Base-by-base conservation (phyloP, 116 monocot species). In the Iris pallida region DNA sequence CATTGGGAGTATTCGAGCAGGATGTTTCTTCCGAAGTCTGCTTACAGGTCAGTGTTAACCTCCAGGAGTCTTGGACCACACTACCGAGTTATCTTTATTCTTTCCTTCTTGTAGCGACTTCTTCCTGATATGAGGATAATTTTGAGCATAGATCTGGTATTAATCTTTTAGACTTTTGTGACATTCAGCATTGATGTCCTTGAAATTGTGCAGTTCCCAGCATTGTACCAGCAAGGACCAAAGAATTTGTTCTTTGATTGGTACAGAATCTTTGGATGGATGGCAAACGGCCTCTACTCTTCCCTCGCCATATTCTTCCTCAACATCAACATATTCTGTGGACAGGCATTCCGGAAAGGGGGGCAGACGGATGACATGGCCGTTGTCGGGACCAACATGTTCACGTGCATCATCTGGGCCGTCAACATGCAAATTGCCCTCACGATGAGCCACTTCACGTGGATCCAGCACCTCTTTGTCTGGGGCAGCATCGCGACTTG, bases 361-460 rank as follows among this genome's bases (percentile, higher is more conserved):
- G 56, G 68, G 0, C 56, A 68, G 43, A 68, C 68, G 5, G 44
- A 53, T 7, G 56, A 56, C 56, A 68, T 85, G 80, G 73, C 77
- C 3, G 47, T 73, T 4, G 56, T 91, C 7, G 91, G 91, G 16
- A 82, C 91, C 4, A 75, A 80, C 57, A 91, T 91, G 91, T 91
- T 91, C 70, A 87, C 91, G 5, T 87, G 84, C 78, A 85, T 91
- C n/a, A 84, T 91, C 42, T 91, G 91, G 87, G 82, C 88, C 0
- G 88, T 88, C 53, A 88, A 88, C 71, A 58, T 81, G 61, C 88
- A 88, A 70, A 88, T 88, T n/a, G 76, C 84, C 57, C 84, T 88
- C 42, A 84, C 73, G 1, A 88, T 84, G 84, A 84, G 88, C 71
- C 89, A 89, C 62, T 92, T 92, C 75, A 92, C 92, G 3, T 92